phyloP scores from a whole-genome alignment of 768 basidiomycete species.

The Leccinum subgranulosum region DNA sequence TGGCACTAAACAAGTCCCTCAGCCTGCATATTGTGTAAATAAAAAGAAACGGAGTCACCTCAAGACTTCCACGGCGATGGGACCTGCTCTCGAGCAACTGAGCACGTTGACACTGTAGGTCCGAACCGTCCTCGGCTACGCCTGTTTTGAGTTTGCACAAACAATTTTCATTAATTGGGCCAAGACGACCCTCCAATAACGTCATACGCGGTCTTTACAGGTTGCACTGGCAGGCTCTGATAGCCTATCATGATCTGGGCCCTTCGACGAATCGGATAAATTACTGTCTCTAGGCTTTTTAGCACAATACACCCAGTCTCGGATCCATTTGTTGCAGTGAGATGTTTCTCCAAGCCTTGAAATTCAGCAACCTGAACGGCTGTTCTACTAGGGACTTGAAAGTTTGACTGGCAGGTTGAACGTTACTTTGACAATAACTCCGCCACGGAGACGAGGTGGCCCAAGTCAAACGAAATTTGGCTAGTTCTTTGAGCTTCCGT shows the following conservation, averaged over 20 bases:
- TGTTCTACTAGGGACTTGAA: too few species aligned
- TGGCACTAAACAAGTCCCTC: not conserved
- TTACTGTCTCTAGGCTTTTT: not conserved
- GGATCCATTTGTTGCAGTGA: not conserved
- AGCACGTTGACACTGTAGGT: not conserved
- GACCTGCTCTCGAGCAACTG: not conserved
- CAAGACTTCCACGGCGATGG: not conserved
- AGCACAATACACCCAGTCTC: not conserved
- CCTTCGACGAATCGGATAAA: too few species aligned
- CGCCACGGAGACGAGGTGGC: too few species aligned
- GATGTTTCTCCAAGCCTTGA: too few species aligned
- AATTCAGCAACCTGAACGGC: too few species aligned
- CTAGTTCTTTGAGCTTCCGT: not conserved
- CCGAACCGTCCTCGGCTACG: not conserved
- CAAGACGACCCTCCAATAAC: not conserved
- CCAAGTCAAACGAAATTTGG: too few species aligned
- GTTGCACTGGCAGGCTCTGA: too few species aligned
- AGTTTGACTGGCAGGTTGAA: too few species aligned
- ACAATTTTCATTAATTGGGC: not conserved
- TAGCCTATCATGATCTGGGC: too few species aligned
- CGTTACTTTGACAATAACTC: too few species aligned
- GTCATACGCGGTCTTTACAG: not conserved
- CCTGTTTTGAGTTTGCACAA: not conserved
- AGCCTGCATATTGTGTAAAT: not conserved
- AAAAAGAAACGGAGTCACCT: not conserved